Base-by-base conservation (phyloP, 768 basidiomycete genomes). In the Amanita thiersii region DNA sequence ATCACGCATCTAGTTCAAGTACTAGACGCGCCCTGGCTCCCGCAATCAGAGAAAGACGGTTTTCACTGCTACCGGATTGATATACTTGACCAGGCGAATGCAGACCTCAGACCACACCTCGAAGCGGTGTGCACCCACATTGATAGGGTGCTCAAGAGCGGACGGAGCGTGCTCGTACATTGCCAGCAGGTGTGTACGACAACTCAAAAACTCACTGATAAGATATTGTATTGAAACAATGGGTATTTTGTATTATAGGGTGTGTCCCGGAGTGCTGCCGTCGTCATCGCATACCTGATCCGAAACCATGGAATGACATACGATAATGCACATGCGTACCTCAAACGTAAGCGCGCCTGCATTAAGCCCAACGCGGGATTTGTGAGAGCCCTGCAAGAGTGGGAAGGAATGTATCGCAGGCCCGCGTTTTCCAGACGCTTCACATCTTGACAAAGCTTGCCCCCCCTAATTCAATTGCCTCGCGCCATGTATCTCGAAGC, bases 271-370 rank as follows among this genome's bases (percentile, higher is more conserved):
- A 80, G 77, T 37, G 70, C 82, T 11, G 73, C 85, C 5, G 73
- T 88, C 52, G 77, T 86, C 44, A 84, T 88, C 46, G 85, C 85
- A 33, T 88, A 85, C 63, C 79, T 88, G 53, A 88, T 88, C 50
- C 73, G 78, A 50, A 71, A 77, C 47, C 74, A 76, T 44, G 77
- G 73, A 30, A 82, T 86, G 81, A 66, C 80, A 6, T 86, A 77
- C 56, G 80, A 86, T 46, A 63, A 67, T 33, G 84, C 85, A 1
- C 59, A 69, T 42, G 64, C 75, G 0, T 70, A 79, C 47, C 68
- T 84, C 47, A 74, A 74, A 49, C 71, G 71, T 41, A 75, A 77
- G 49, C 73, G 85, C 14, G 75, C 83, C 3, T 88, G 85, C 52
- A 65, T 79, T 47, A 82, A 85, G 53, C 85, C 85, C 11, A 88